Evolutionary conservation across 2,329 filamentous ascomycete species (phyloP).

Genomic region (Chaetomium strumarium): DNA sequence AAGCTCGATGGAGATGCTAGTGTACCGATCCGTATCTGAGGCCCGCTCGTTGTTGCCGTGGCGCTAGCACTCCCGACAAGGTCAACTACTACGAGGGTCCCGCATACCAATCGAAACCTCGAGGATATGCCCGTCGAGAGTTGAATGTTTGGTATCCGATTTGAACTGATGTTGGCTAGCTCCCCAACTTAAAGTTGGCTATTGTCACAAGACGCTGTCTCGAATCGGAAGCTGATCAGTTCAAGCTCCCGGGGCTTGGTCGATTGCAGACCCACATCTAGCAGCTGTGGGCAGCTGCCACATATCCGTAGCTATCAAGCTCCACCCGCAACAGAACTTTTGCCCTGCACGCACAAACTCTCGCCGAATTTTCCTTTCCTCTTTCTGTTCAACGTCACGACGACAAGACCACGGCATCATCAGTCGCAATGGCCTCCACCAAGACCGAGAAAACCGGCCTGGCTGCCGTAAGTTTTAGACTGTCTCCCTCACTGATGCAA

Average conservation of each 20-base stretch:
- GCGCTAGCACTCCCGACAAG: background rate
- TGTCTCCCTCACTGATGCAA: background rate
- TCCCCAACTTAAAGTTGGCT: background rate
- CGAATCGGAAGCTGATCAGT: constrained; percentile 14
- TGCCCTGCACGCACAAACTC: constrained; percentile 21
- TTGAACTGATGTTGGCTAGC: constrained; percentile 1
- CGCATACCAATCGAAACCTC: background rate
- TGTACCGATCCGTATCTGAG: too few species aligned
- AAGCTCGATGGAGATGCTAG: too few species aligned
- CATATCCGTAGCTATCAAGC: background rate
- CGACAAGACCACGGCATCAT: constrained; percentile 20
- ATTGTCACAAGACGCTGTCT: constrained; percentile 10
- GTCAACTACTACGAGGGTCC: background rate
- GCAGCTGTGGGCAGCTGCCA: constrained; percentile 2
- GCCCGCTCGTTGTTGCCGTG: background rate
- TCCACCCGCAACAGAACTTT: constrained; percentile 18
- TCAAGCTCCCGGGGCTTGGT: constrained; percentile 8
- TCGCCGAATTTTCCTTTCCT: constrained; percentile 1
- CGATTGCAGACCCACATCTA: background rate
- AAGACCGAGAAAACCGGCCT: constrained; percentile 22
- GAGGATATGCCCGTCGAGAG: background rate
- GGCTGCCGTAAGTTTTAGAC: constrained; percentile 14
- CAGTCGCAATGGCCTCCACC: constrained; percentile 21
- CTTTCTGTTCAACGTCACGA: constrained; percentile 18
- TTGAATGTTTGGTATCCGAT: background rate